These are phyloP conservation scores for Globisporangium spinosum DNA, from an alignment of 352 stramenopile genomes.

Conservation along the genomic window DNA sequence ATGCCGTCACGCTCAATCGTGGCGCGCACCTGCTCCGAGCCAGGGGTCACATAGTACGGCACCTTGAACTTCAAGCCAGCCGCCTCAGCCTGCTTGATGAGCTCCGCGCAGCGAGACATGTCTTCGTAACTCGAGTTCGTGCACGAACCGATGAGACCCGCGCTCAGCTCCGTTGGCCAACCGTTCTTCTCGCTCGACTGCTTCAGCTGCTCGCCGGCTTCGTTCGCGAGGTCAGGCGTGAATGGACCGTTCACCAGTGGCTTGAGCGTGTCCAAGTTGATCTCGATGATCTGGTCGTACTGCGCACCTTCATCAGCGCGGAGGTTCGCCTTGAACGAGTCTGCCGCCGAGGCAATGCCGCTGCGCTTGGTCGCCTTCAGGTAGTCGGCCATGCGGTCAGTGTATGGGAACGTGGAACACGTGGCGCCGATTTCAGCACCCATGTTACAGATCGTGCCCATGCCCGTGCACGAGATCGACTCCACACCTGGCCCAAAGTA, in stretches of 20 bases:
- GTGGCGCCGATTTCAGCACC: constrained; percentile 92
- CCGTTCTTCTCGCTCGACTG: constrained; percentile 81
- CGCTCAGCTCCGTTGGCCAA: constrained; percentile 88
- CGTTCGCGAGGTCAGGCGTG: constrained; percentile 89
- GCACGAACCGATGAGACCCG: constrained; percentile 92
- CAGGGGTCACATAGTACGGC: constrained; percentile 90
- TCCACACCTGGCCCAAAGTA: constrained; percentile 93
- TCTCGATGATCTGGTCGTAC: constrained; percentile 93
- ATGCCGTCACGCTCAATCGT: constrained; percentile 91
- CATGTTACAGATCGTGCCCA: constrained; percentile 96
- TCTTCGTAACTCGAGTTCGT: constrained; percentile 95
- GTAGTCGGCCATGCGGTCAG: constrained; percentile 91
- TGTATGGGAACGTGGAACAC: constrained; percentile 93
- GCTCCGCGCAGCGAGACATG: constrained; percentile 88
- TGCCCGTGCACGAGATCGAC: constrained; percentile 92
- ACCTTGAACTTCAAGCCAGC: constrained; percentile 90
- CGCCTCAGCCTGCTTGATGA: constrained; percentile 81
- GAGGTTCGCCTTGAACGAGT: constrained; percentile 87
- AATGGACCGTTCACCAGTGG: constrained; percentile 91
- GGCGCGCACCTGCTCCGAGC: constrained; percentile 90
- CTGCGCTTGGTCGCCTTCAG: constrained; percentile 86
- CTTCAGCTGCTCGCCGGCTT: constrained; percentile 67
- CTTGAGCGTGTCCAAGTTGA: constrained; percentile 90
- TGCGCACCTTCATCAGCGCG: constrained; percentile 87
- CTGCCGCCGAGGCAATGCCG: constrained; percentile 86